Conservation (phyloP, 371 early-diverging fungal species). For the Actinomortierella ambigua region DNA sequence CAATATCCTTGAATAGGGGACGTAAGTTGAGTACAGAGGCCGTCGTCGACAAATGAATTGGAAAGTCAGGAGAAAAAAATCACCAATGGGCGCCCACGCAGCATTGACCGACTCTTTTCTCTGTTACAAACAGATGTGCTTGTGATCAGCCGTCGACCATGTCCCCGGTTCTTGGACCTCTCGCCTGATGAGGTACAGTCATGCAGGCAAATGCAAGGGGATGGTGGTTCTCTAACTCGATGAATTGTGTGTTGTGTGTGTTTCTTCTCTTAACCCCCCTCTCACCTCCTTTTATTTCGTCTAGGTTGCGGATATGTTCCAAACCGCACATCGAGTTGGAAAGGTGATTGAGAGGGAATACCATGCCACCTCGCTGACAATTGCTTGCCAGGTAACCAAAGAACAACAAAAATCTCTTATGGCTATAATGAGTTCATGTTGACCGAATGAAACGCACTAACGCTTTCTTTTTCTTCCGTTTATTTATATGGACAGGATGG, state of each 20-base stretch:
- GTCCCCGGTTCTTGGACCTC: slow-evolving; percentile 74
- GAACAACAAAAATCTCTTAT: background rate
- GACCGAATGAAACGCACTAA: background rate
- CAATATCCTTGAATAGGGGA: too few species aligned
- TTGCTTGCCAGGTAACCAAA: slow-evolving; percentile 73
- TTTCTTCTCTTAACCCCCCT: background rate
- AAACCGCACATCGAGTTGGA: slow-evolving; percentile 79
- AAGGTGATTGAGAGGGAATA: slow-evolving; percentile 76
- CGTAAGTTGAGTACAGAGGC: too few species aligned
- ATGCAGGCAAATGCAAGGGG: background rate
- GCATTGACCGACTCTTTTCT: too few species aligned
- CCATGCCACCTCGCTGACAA: slow-evolving; percentile 70
- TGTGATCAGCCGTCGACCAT: slow-evolving; percentile 72
- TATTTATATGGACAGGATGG: slow-evolving; percentile 20
- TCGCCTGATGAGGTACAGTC: slow-evolving; percentile 71
- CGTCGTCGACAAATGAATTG: background rate
- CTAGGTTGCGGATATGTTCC: slow-evolving; percentile 74
- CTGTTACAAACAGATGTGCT: slow-evolving; percentile 86
- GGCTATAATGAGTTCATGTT: background rate
- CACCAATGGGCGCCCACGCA: too few species aligned
- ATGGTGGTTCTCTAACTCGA: too few species aligned
- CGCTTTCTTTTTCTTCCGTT: background rate
- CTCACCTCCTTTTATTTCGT: background rate
- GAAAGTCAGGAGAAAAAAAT: too few species aligned
- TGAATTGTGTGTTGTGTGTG: background rate